A percentile compares a stretch with the other conserved stretches of the same genome.
These are phyloP conservation scores for Vaccinium darrowii DNA, from an alignment of 148 eudicot species.

Conservation along the genomic window DNA sequence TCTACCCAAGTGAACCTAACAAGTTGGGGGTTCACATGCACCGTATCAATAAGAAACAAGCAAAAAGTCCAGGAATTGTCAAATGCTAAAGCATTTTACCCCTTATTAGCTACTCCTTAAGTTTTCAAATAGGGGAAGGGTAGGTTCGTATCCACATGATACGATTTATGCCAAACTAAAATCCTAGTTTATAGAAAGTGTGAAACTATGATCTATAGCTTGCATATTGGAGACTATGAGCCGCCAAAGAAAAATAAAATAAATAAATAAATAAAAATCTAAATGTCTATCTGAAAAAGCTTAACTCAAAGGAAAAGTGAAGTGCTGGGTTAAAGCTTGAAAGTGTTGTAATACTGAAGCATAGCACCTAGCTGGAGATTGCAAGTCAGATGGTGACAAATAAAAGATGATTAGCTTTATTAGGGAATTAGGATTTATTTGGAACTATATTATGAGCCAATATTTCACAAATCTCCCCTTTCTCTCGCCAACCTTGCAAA, in stretches of 20 bases:
- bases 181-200: background rate
- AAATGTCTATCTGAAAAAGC: background rate
- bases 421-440: constrained; percentile 6
- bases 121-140: background rate
- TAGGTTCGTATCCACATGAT: background rate
- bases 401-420: background rate
- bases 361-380: background rate
- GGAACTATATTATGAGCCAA: constrained; percentile 8
- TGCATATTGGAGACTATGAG: background rate
- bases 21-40: background rate
- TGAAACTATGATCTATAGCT: background rate
- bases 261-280: background rate
- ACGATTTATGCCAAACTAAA: background rate
- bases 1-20: background rate
- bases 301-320: background rate
- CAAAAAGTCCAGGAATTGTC: background rate
- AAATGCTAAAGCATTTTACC: background rate
- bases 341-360: background rate
- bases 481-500: constrained; percentile 32
- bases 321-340: background rate
- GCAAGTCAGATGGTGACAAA: background rate
- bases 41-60: background rate
- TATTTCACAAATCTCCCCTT: constrained; percentile 20
- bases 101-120: background rate
- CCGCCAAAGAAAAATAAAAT: too few species aligned